Conservation (phyloP, 2,329 filamentous ascomycete species). For the Aureobasidium sp. region DNA sequence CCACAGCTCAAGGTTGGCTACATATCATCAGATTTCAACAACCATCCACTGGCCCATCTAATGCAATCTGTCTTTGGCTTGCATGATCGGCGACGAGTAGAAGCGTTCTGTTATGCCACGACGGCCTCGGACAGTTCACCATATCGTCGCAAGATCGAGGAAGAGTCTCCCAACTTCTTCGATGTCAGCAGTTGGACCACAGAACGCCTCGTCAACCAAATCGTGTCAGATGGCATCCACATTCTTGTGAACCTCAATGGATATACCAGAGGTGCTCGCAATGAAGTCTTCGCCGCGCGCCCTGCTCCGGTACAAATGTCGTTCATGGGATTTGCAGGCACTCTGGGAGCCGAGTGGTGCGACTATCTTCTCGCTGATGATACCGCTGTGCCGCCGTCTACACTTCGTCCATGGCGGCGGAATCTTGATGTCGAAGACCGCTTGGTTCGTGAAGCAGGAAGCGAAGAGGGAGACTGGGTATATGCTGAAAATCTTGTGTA, state of each 20-base stretch:
- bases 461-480: conserved; percentile 62
- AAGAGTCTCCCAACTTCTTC: conserved; percentile 81
- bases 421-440: conserved; percentile 69
- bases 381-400: conserved; percentile 75
- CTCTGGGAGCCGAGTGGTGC: conserved; percentile 94
- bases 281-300: conserved; percentile 92
- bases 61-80: conserved; percentile 99
- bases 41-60: conserved; percentile 89
- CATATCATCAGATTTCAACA: conserved; percentile 97
- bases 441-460: conserved; percentile 55
- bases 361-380: conserved; percentile 92
- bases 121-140: conserved; percentile 82
- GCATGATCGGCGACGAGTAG: conserved; percentile 65
- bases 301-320: conserved; percentile 98
- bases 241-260: conserved; percentile 97
- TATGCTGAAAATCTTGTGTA: conserved; percentile 97
- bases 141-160: conserved; percentile 88
- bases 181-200: conserved; percentile 84
- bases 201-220: conserved; percentile 77
- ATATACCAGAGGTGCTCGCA: conserved; percentile 92
- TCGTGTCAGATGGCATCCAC: conserved; percentile 81
- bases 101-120: conserved; percentile 92
- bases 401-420: conserved; percentile 69
- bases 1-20: conserved; percentile 90
- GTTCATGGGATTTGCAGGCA: conserved; percentile 98